Evolutionary conservation across 2,329 filamentous ascomycete species (phyloP), one percentile per base, ranked within the genome.

Genomic region (Cephalotrichum gorgonifer): DNA sequence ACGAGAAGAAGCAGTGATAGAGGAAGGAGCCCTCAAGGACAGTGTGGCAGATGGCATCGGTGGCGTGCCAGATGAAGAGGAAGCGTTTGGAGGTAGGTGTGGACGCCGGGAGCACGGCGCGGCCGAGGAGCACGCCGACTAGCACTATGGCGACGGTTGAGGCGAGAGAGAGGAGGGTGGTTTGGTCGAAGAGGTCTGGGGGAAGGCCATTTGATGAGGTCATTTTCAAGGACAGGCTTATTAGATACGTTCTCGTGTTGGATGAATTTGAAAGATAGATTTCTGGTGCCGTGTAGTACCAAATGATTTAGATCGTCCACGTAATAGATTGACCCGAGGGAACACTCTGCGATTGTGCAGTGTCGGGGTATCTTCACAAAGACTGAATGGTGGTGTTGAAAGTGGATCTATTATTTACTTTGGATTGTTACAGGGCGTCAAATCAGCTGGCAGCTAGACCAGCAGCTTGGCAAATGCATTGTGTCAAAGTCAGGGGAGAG

Each of bases 11-110:
- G 72, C 88, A 95, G 69, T 95, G 88, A 74, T 89, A 96, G 23
- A 96, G 80, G 67, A 88, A 97, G 59, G 81, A 85, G 48, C 88
- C 90, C 70, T 97, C 91, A 63, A 97, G 85, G 63, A 88, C 73
- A 66, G 94, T 81, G 71, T 98, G 93, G 60, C 90, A 91, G 41
- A 96, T 76, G 28, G 88, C 88, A 65, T 96, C 90, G 69, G 95
- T 94, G 33, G 87, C 77, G 70, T 96, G 90, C 91, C 91, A 96
- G 68, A 94, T 78, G 75, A 95, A 95, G 55, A 96, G 81, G 62
- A 86, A 70, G 53, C 89, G 88, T 50, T 75, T 74, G 47, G 81
- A 77, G 33, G 69, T 62, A 1, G 76, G 67, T 11, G 80, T 71
- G 1, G 71, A 60, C 17, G 67, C 61, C 4, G 83, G 63, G 22